A percentile compares a stretch with the other conserved stretches of the same genome.
phyloP scores from a whole-genome alignment of 2,329 filamentous ascomycete genomes.

The Fusarium coicis region DNA sequence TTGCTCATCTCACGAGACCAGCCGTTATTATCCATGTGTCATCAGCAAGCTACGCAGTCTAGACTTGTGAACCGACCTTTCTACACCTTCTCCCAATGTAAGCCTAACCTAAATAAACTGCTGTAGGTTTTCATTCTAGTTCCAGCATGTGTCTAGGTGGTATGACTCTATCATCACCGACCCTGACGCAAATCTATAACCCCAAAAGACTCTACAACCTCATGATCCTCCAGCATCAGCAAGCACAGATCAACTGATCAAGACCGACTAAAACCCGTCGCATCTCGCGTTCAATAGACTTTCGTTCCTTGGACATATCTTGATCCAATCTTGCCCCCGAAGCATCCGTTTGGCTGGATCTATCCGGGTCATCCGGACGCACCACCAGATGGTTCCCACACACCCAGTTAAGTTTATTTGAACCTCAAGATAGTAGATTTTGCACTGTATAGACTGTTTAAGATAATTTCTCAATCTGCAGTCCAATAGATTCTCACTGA shows the following conservation, averaged over 20 bases:
- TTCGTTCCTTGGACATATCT: background rate
- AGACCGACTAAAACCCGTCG: background rate
- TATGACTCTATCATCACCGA: background rate
- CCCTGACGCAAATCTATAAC: background rate
- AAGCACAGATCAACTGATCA: background rate
- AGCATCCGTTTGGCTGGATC: background rate
- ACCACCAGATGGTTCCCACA: background rate
- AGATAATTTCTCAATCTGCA: rapidly evolving
- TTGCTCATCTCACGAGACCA: background rate
- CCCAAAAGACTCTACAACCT: background rate
- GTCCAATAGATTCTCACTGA: rapidly evolving
- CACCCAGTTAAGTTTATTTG: background rate
- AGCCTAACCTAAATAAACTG: rapidly evolving
- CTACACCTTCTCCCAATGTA: rapidly evolving
- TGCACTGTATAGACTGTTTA: background rate
- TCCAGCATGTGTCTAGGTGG: rapidly evolving
- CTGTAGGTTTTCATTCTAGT: rapidly evolving
- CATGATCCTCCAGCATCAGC: background rate
- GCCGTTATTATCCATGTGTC: background rate
- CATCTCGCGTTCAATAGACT: background rate
- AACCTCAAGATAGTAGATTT: background rate
- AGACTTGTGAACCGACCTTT: rapidly evolving
- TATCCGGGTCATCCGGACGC: background rate
- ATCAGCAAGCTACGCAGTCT: background rate
- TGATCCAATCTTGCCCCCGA: background rate